A percentile compares a stretch with the other conserved stretches of the same genome.
Conservation (phyloP, 176 grass and related monocot species). For the Alopecurus myosuroides region DNA sequence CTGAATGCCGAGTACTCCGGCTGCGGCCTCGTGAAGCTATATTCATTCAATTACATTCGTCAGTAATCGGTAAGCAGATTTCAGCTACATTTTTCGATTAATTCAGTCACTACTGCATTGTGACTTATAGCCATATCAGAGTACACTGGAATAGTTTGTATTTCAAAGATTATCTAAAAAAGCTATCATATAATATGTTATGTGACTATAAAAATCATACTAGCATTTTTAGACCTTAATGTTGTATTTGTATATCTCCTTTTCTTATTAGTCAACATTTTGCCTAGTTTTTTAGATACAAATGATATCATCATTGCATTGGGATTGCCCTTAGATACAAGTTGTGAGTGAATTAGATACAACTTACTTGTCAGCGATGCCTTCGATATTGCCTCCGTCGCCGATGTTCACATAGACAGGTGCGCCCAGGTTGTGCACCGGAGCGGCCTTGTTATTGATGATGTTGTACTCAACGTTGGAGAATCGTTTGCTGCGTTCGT, state of each 20-base stretch:
- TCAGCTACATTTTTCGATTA: not conserved
- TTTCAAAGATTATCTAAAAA: no score
- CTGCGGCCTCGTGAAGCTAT: constrained; percentile 49
- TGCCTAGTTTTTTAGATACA: not conserved
- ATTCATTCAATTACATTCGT: not conserved
- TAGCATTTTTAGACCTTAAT: not conserved
- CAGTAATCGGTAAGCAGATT: not conserved
- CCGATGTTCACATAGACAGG: not conserved
- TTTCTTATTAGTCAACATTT: not conserved
- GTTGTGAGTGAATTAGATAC: not conserved
- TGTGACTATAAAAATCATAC: not conserved
- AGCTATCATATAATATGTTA: no score
- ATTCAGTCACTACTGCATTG: not conserved
- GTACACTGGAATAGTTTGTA: not conserved
- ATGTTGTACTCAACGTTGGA: not conserved
- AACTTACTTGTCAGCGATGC: constrained; percentile 7
- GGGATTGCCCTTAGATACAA: not conserved
- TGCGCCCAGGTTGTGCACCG: not conserved
- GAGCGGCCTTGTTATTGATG: not conserved
- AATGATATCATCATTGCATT: not conserved
- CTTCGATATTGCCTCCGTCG: not conserved
- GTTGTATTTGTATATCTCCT: not conserved
- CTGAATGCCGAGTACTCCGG: constrained; percentile 66
- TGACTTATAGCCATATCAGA: not conserved
- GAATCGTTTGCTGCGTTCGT: not conserved